Evolutionary conservation across 2,329 filamentous ascomycete species (phyloP).

Genomic region (Teratosphaeria viscida): DNA sequence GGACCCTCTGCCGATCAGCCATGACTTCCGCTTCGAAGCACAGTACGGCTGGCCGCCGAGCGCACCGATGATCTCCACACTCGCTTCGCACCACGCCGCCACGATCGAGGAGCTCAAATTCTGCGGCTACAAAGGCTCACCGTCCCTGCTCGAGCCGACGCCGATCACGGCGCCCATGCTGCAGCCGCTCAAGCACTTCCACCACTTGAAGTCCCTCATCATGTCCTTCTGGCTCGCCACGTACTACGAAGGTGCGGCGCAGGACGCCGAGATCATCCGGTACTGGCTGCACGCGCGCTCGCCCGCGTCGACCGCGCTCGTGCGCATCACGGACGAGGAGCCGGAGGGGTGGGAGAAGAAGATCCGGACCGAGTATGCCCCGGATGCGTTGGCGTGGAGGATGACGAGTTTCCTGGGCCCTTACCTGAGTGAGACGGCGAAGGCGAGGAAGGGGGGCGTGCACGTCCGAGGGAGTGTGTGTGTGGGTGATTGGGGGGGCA

Average conservation of each 20-base stretch:
- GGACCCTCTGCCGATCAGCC: slow-evolving; percentile 6
- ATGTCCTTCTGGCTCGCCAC: slow-evolving; percentile 35
- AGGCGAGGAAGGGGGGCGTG: slow-evolving; percentile 30
- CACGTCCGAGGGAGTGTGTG: slow-evolving; percentile 37
- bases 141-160: slow-evolving; percentile 29
- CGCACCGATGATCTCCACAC: slow-evolving; percentile 32
- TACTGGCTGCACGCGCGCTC: slow-evolving; percentile 35
- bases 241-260: slow-evolving; percentile 23
- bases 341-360: slow-evolving; percentile 33
- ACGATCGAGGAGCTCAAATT: slow-evolving; percentile 38
- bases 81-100: slow-evolving; percentile 30
- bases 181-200: slow-evolving; percentile 30
- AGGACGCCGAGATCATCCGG: slow-evolving; percentile 34
- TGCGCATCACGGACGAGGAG: slow-evolving; percentile 19
- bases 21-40: slow-evolving; percentile 25
- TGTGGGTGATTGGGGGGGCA: slow-evolving; percentile 29
- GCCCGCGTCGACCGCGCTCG: slow-evolving; percentile 29
- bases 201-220: slow-evolving; percentile 32
- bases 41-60: slow-evolving; percentile 31
- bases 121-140: slow-evolving; percentile 36
- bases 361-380: slow-evolving; percentile 30
- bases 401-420: slow-evolving; percentile 31
- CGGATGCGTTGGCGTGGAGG: slow-evolving; percentile 30
- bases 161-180: slow-evolving; percentile 31
- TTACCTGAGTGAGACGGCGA: slow-evolving; percentile 31